Percentiles rank a stretch among this genome's conserved stretches.
phyloP scores from a whole-genome alignment of 2,329 filamentous ascomycete species.

The Nothophoma quercina region DNA sequence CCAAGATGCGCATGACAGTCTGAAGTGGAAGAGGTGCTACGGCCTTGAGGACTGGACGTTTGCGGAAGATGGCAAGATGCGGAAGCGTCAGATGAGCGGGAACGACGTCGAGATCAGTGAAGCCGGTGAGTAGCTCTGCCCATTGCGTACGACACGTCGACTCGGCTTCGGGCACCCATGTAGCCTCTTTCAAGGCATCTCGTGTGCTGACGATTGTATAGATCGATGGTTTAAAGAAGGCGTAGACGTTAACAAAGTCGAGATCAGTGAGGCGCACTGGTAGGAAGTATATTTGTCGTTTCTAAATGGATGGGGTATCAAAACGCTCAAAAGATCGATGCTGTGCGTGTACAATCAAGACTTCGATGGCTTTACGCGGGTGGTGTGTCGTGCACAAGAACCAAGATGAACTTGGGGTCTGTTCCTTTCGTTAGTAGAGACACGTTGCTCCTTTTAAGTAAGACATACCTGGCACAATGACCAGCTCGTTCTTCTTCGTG shows the following conservation, averaged over 20 bases:
- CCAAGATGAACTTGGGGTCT: conserved; percentile 78
- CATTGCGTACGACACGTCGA: not conserved
- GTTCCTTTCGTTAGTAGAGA: conserved; percentile 24
- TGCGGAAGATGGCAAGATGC: conserved; percentile 72
- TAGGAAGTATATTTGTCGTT: conserved; percentile 27
- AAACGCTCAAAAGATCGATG: conserved; percentile 20
- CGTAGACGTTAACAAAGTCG: conserved; percentile 72
- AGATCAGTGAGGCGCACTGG: conserved; percentile 74
- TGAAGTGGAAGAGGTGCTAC: conserved; percentile 78
- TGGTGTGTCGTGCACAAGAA: conserved; percentile 83
- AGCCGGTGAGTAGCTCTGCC: not conserved
- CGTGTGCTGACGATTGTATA: conserved; percentile 20
- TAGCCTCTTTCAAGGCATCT: too few relatives aligned
- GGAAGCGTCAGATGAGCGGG: conserved; percentile 78
- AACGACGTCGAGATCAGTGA: conserved; percentile 1
- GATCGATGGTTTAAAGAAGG: conserved; percentile 75
- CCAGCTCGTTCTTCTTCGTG: conserved; percentile 85
- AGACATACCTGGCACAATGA: conserved; percentile 72
- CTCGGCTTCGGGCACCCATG: not conserved
- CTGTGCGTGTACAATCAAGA: not conserved
- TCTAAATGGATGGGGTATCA: conserved; percentile 31
- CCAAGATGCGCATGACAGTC: conserved; percentile 67
- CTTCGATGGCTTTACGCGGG: conserved; percentile 58
- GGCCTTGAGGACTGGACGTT: conserved; percentile 85
- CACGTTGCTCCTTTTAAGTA: not conserved